Evolutionary conservation across 2,329 filamentous ascomycete genomes (phyloP), one percentile per base, ranked within the genome.

Genomic region (Hortaea werneckii): DNA sequence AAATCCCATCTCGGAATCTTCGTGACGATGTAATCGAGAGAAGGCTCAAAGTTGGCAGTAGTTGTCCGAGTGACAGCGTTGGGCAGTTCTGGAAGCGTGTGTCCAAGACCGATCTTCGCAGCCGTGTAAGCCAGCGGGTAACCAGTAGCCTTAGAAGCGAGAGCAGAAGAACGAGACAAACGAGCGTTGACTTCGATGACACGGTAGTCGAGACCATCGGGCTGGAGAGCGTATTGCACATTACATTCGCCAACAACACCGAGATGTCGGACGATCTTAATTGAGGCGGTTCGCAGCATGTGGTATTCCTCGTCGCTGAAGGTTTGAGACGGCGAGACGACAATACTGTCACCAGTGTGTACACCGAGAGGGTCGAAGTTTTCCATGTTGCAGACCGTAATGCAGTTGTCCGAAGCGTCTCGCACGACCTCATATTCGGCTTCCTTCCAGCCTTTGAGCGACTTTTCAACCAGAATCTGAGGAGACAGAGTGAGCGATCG

Each of bases 1-100:
- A 98, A 70, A 76, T 98, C 92, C 92, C 92, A 98, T 62, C 92
- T 82, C 58, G 92, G 92, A 58, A 98, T 96, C 76, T 98, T 98
- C 58, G 88, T 95, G 55, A 98, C 92, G 54, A 98, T 87, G 67
- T 98, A 98, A 64, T 98, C 92, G 54, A 98, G 74, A 51, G 87
- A 94, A 43, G 92, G 92, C 69, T 98, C 92, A 65, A 98, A 98
- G 76, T 96, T 96, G 63, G 92, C 92, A 6, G 92, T 96, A 12
- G 92, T 98, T 9, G 92, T 96, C 75, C 95, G 95, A 50, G 92
- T 98, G 47, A 98, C 92, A 49, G 92, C 90, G 61, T 98, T 98
- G 57, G 92, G 92, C 27, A 98, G 79, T 70, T 96, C 89, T 37
- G 92, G 92, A 27, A 98, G 78, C 59, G 82, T 94, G 73, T 96